Evolutionary conservation across 768 basidiomycete genomes (phyloP), one percentile per base, ranked within the genome.

Genomic region (Rhizopogon roseolus): DNA sequence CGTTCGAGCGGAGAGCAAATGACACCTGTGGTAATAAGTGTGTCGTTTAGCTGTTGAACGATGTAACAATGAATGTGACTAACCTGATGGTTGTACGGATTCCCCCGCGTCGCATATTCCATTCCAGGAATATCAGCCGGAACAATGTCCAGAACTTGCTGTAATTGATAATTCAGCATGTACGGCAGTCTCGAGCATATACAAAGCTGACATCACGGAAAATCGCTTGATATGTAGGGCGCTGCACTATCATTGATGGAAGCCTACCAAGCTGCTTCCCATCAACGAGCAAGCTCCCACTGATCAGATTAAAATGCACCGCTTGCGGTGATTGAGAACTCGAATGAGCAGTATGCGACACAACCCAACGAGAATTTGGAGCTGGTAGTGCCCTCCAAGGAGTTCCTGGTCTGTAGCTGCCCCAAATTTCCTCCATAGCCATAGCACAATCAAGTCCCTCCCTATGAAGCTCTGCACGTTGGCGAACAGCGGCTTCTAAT

Each of bases 271-370:
- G 22, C 0, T 64, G 60, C 37, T 57, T 65, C 3, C 64, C 70
- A 10, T 68, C 53, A 4, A 70, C 61, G 38, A 71, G 48, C 14
- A 70, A 58, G 1, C 58, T 53, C 1, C 69, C 69, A 19, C 64
- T 58, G 0, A 68, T 44, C 11, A 66, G 4, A 32, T 70, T 61
- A 7, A 60, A 41, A 13, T 62, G 52, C 3, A 70, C 60, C 8
- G 7, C 28, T 25, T 68, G 68, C 5, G 68, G 60, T 8, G 22
- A 28, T n/a, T 60, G 57, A 5, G 11, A 13, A 7, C 7, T 8
- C 0, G 57, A 52, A 1, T 19, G 0, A 1, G 58, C 51, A 2
- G 69, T 69, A 6, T 4, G 36, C 19, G 62, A 59, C 10, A 54
- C 51, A 2, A 70, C 10, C 67, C 67, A 69, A 17, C 56, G 54